These are phyloP conservation scores for Trichoderma sp. DNA, from an alignment of 2,329 filamentous ascomycete genomes.

Conservation along the genomic window DNA sequence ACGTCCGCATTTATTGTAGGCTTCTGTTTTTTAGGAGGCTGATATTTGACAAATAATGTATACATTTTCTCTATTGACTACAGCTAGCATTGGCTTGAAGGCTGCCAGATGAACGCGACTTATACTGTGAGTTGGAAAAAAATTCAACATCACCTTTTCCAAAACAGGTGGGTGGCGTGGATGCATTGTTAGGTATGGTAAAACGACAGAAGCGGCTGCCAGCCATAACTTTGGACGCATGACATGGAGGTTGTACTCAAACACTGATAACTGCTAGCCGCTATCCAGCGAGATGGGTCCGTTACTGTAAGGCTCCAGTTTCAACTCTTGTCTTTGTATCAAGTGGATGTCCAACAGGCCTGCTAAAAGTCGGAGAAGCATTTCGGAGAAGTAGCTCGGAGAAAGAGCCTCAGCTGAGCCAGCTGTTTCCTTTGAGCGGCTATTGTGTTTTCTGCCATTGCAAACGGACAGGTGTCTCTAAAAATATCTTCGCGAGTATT, in stretches of 20 bases:
- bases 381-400: neutral
- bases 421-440: neutral
- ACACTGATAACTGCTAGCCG: neutral
- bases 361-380: neutral
- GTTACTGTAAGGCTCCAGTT: neutral
- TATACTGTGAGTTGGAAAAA: neutral
- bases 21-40: neutral
- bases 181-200: neutral
- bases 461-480: neutral
- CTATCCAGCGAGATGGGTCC: neutral
- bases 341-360: neutral
- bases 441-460: neutral
- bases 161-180: neutral
- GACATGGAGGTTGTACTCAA: neutral
- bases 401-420: neutral
- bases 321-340: slow-evolving; percentile 1
- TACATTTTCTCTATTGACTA: neutral
- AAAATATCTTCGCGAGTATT: neutral
- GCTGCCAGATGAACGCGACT: neutral
- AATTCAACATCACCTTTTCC: neutral
- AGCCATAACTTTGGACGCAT: neutral
- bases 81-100: neutral
- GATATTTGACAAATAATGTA: neutral
- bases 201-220: neutral
- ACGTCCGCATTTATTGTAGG: neutral